A percentile compares a stretch with the other conserved stretches of the same genome.
phyloP scores from a whole-genome alignment of 805 yeast species.

The Starmera amethionina region DNA sequence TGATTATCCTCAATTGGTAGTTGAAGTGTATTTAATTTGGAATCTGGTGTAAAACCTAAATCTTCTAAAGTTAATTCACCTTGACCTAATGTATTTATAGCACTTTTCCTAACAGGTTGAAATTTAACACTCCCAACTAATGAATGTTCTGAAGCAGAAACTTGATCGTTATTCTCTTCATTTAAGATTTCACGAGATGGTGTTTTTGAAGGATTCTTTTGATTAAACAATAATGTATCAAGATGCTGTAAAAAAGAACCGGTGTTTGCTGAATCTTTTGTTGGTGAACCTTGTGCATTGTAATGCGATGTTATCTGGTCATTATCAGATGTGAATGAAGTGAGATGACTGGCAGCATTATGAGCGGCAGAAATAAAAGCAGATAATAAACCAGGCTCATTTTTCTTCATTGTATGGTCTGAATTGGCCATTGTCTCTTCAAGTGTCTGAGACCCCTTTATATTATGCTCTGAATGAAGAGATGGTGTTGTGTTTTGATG shows the following conservation, averaged over 20 bases:
- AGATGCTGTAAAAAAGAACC: conserved; percentile 25
- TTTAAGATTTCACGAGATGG: conserved; percentile 1
- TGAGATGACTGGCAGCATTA: conserved; percentile 23
- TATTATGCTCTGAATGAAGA: neutral
- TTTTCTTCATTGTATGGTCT: conserved; percentile 6
- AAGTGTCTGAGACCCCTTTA: neutral
- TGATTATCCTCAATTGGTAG: neutral
- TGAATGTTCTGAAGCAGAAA: conserved; percentile 2
- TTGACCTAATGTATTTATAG: conserved; percentile 42
- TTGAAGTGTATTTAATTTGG: neutral
- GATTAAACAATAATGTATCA: conserved; percentile 22
- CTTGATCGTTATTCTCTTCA: conserved; percentile 1
- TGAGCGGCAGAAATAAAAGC: conserved; percentile 34
- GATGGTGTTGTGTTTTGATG: too few relatives aligned
- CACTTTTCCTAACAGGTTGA: conserved; percentile 34
- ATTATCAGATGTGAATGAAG: neutral
- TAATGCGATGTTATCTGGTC: neutral
- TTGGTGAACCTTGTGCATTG: neutral
- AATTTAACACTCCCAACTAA: conserved; percentile 25
- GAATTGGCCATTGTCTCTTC: conserved; percentile 8
- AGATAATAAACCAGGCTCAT: conserved; percentile 26
- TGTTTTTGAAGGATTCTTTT: neutral
- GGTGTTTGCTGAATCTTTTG: neutral
- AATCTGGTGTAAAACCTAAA: conserved; percentile 6
- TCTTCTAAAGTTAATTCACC: conserved; percentile 40